Evolutionary conservation across 2,329 filamentous ascomycete species (phyloP).

Genomic region (Stachybotrys elegans): DNA sequence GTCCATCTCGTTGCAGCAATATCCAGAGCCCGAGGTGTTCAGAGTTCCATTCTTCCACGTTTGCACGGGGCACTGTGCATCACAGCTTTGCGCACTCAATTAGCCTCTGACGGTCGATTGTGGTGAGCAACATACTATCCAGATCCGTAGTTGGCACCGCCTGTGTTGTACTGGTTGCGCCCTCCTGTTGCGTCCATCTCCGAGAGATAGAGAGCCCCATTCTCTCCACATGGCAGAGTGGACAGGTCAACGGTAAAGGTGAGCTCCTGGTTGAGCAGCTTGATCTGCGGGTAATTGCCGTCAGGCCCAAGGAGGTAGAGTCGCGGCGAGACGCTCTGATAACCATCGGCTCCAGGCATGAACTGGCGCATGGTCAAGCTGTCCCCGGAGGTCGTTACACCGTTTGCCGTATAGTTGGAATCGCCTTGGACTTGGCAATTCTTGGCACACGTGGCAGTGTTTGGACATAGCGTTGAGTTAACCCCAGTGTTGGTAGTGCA

Average conservation of each 20-base stretch:
- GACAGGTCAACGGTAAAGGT: conserved; percentile 60
- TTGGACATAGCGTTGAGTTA: conserved; percentile 1
- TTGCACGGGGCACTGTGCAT: conserved; percentile 36
- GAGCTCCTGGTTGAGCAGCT: conserved; percentile 53
- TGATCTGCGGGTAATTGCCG: conserved; percentile 51
- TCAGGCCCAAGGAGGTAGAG: conserved; percentile 49
- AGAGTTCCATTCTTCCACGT: conserved; percentile 4
- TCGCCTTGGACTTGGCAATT: conserved; percentile 2
- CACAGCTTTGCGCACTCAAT: too few species aligned
- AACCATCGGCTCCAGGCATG: conserved; percentile 11
- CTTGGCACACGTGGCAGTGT: conserved; percentile 1
- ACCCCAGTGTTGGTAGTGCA: conserved; percentile 4
- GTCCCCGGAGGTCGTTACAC: conserved; percentile 17
- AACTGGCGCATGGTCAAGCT: conserved; percentile 21
- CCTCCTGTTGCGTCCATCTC: conserved; percentile 49
- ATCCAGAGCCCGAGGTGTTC: conserved; percentile 17
- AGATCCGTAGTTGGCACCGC: conserved; percentile 48
- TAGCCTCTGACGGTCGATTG: too few species aligned
- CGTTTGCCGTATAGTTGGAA: conserved; percentile 32
- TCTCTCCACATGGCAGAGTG: conserved; percentile 55
- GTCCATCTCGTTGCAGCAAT: conserved; percentile 39
- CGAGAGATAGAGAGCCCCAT: conserved; percentile 58
- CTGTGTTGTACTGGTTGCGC: conserved; percentile 22
- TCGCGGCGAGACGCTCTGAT: conserved; percentile 29
- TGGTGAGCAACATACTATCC: too few species aligned